These are phyloP conservation scores for Isatis tinctoria DNA, from an alignment of 345 rosid genomes.

Conservation along the genomic window DNA sequence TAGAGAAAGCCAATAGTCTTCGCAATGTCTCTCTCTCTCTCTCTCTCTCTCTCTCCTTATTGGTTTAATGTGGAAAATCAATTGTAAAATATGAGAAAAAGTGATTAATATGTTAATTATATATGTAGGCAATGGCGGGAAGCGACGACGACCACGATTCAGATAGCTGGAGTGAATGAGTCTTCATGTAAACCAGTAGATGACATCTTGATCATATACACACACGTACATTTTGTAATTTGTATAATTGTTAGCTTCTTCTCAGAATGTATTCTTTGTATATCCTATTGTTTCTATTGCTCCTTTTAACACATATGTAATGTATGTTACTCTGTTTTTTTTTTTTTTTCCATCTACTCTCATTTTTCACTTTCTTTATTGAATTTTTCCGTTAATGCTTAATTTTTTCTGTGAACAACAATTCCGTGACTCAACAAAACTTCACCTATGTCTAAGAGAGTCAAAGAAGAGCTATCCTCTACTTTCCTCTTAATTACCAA, in stretches of 20 bases:
- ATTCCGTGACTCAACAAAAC: slow-evolving; percentile 29
- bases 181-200: neutral
- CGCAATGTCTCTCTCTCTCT: slow-evolving; percentile 72
- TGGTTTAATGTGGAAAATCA: neutral
- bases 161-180: slow-evolving; percentile 78
- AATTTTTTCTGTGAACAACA: neutral
- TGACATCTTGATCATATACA: neutral
- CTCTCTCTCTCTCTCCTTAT: slow-evolving; percentile 9
- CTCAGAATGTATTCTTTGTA: neutral
- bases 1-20: slow-evolving; percentile 92
- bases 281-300: neutral
- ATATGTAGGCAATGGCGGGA: slow-evolving; percentile 69
- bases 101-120: neutral
- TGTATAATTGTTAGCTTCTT: neutral
- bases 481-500: slow-evolving; percentile 18
- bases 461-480: slow-evolving; percentile 9
- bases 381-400: neutral
- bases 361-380: neutral
- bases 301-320: neutral
- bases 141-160: slow-evolving; percentile 90
- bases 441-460: slow-evolving; percentile 16
- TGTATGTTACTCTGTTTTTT: neutral
- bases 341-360: neutral
- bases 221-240: neutral
- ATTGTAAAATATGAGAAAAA: neutral